phyloP scores from a whole-genome alignment of 306 rosid species.

The Crataegus laevigata region DNA sequence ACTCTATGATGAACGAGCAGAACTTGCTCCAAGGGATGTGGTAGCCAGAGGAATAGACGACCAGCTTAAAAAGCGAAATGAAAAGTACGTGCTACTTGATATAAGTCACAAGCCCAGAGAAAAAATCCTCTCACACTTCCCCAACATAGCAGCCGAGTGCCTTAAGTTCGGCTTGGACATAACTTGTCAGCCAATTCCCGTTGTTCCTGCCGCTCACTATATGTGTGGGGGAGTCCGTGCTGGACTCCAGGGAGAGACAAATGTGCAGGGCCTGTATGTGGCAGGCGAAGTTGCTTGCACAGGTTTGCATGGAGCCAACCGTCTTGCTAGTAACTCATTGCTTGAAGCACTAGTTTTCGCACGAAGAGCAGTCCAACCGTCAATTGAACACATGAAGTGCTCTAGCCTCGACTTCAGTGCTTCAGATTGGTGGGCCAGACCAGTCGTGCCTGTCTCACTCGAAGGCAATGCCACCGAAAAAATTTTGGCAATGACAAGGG shows the following conservation, averaged over 20 bases:
- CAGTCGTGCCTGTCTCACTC: constrained; percentile 44
- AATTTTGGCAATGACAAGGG: constrained; percentile 35
- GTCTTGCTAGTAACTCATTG: constrained; percentile 94
- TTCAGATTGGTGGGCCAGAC: constrained; percentile 62
- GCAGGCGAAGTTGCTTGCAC: constrained; percentile 99
- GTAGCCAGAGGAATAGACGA: constrained; percentile 96
- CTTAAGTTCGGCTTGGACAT: constrained; percentile 73
- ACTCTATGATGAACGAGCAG: constrained; percentile 76
- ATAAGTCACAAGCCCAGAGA: constrained; percentile 81
- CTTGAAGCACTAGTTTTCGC: constrained; percentile 98
- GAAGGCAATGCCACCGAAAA: constrained; percentile 27
- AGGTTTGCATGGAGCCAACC: constrained; percentile 94
- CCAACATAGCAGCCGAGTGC: constrained; percentile 75
- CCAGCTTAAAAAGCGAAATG: constrained; percentile 76
- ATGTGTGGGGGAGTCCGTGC: constrained; percentile 96
- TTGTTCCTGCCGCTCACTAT: constrained; percentile 96
- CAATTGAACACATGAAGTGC: constrained; percentile 62
- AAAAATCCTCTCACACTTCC: constrained; percentile 64
- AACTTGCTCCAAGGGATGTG: constrained; percentile 96
- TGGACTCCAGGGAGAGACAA: constrained; percentile 88
- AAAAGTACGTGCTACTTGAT: constrained; percentile 77
- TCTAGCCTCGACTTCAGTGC: constrained; percentile 38
- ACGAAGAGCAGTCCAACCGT: constrained; percentile 79
- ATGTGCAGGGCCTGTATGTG: constrained; percentile 66
- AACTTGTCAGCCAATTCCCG: constrained; percentile 71